Conservation (phyloP, 2,329 filamentous ascomycete genomes). For the Pseudopithomyces chartarum region DNA sequence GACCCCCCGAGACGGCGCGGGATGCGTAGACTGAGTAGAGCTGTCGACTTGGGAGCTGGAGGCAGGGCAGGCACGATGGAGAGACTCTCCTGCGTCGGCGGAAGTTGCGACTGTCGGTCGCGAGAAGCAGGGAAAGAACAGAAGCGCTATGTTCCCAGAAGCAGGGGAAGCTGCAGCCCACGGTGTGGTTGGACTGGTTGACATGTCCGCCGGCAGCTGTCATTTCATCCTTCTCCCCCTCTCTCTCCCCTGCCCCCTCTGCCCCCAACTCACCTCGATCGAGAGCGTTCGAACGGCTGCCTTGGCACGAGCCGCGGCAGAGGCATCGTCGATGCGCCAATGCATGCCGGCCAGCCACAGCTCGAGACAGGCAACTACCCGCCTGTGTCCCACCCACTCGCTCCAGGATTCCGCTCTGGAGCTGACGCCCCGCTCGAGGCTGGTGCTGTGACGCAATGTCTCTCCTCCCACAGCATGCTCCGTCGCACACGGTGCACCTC, state of each 20-base stretch:
- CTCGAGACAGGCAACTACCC: constrained; percentile 25
- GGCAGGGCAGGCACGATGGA: background rate
- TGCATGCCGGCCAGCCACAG: constrained; percentile 35
- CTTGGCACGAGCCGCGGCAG: constrained; percentile 24
- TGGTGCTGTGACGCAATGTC: constrained; percentile 44
- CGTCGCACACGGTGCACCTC: constrained; percentile 31
- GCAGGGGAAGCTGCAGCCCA: background rate
- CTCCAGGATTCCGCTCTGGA: constrained; percentile 27
- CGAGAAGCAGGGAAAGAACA: background rate
- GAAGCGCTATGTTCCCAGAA: background rate
- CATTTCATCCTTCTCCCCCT: background rate
- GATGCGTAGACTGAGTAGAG: background rate
- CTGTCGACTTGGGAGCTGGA: background rate
- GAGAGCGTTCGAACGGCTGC: constrained; percentile 14
- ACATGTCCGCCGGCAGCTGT: background rate
- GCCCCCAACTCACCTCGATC: background rate
- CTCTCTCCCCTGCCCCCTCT: background rate
- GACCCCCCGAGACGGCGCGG: background rate
- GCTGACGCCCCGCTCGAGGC: constrained; percentile 40
- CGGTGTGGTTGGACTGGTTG: background rate
- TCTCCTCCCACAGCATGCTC: constrained; percentile 25
- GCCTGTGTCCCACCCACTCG: constrained; percentile 34
- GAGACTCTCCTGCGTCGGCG: background rate
- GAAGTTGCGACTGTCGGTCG: background rate
- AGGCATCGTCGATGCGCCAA: constrained; percentile 38